These are phyloP conservation scores for Magnusiomyces suaveolens DNA, from an alignment of 1,139 yeast genomes.

Conservation along the genomic window DNA sequence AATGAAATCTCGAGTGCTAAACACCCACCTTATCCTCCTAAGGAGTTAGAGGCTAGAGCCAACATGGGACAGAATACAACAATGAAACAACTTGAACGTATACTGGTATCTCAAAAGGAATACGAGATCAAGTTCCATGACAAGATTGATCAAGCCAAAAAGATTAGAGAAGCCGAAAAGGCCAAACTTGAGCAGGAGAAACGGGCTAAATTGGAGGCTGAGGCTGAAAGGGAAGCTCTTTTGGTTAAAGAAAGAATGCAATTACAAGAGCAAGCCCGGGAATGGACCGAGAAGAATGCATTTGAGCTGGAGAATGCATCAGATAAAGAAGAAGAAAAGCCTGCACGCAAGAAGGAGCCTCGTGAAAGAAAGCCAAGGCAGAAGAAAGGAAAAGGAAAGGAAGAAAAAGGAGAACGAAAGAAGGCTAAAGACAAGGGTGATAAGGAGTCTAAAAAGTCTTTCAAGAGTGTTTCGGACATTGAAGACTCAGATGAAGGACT, in stretches of 20 bases:
- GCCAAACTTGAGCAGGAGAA: constrained; percentile 35
- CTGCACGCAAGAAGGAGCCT: constrained; percentile 16
- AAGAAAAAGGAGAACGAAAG: constrained; percentile 15
- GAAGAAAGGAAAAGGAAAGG: constrained; percentile 3
- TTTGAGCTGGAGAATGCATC: constrained; percentile 22
- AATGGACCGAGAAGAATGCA: constrained; percentile 53
- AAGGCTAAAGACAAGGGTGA: constrained; percentile 8
- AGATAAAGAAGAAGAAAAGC: constrained; percentile 17
- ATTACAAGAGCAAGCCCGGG: constrained; percentile 73
- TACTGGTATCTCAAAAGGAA: constrained; percentile 62
- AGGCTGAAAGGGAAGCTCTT: constrained; percentile 37
- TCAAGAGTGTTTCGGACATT: constrained; percentile 20
- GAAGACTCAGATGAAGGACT: constrained; percentile 10
- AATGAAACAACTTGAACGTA: constrained; percentile 58
- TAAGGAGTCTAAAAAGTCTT: constrained; percentile 16
- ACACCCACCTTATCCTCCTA: constrained; percentile 64
- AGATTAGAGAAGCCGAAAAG: constrained; percentile 51
- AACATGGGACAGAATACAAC: constrained; percentile 72
- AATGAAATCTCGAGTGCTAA: constrained; percentile 50
- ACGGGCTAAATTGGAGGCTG: constrained; percentile 28
- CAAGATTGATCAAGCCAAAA: constrained; percentile 66
- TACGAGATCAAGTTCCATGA: constrained; percentile 50
- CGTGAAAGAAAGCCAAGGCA: constrained; percentile 14
- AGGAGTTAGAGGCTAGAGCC: constrained; percentile 77
- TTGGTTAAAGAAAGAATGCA: constrained; percentile 58